Evolutionary conservation across 805 yeast genomes (phyloP).

Genomic region (Candida anglica): DNA sequence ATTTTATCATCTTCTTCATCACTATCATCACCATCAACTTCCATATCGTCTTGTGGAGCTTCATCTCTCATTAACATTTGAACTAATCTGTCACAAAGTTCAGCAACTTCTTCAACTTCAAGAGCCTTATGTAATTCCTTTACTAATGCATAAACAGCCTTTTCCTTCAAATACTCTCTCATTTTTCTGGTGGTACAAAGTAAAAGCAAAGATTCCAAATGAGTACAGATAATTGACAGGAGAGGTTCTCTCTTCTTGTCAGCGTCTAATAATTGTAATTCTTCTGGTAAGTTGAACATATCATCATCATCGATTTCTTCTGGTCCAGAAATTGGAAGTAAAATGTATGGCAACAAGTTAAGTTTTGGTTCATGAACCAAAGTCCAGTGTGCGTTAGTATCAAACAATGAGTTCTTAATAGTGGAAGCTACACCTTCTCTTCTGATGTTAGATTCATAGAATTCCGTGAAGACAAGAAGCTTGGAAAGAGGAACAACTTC

Average conservation of each 20-base stretch:
- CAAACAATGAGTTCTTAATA: slow-evolving; percentile 85
- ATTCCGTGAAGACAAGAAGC: slow-evolving; percentile 76
- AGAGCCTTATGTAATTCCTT: slow-evolving; percentile 75
- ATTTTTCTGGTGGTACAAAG: slow-evolving; percentile 71
- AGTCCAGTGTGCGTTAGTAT: slow-evolving; percentile 59
- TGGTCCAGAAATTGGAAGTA: slow-evolving; percentile 78
- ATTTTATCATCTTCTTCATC: slow-evolving; percentile 47
- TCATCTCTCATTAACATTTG: slow-evolving; percentile 94
- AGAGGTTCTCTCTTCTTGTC: slow-evolving; percentile 77
- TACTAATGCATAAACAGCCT: slow-evolving; percentile 79
- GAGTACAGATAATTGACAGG: slow-evolving; percentile 58
- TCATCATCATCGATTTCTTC: slow-evolving; percentile 79
- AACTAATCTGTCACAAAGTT: slow-evolving; percentile 78
- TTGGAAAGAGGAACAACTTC: slow-evolving; percentile 76
- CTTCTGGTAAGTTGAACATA: slow-evolving; percentile 82
- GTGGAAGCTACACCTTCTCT: slow-evolving; percentile 93
- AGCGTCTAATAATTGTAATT: slow-evolving; percentile 71
- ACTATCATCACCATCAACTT: slow-evolving; percentile 43
- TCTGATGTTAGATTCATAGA: slow-evolving; percentile 71
- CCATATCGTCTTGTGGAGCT: slow-evolving; percentile 37
- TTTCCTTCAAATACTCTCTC: slow-evolving; percentile 75
- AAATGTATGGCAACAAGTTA: slow-evolving; percentile 74
- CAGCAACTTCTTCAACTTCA: slow-evolving; percentile 45
- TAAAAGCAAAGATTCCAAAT: slow-evolving; percentile 74
- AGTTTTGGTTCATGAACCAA: slow-evolving; percentile 59